Conservation (phyloP, 345 rosid genomes). For the Balakata baccata region DNA sequence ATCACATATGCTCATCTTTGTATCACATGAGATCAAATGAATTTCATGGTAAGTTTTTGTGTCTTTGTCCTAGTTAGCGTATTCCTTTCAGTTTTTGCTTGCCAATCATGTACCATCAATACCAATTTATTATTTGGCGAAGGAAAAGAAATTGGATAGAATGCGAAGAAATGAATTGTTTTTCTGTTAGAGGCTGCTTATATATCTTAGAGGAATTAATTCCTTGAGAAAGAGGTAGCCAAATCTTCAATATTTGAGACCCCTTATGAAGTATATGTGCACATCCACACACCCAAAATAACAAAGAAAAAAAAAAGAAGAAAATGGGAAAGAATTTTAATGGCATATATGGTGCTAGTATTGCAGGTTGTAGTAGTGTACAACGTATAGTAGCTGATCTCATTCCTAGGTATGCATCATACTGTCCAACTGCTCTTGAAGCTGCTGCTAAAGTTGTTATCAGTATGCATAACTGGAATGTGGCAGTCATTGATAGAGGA, state of each 20-base stretch:
- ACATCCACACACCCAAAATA: background rate
- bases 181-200: background rate
- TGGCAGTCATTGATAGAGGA: conserved; percentile 48
- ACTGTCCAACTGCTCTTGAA: conserved; percentile 76
- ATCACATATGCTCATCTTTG: background rate
- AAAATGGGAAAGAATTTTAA: conserved; percentile 11
- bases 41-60: background rate
- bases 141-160: background rate
- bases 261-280: background rate
- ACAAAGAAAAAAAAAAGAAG: background rate
- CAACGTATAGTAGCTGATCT: conserved; percentile 85
- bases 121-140: background rate
- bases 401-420: conserved; percentile 75
- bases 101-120: background rate
- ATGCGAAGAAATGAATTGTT: background rate
- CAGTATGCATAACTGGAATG: conserved; percentile 54
- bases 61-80: background rate
- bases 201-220: background rate
- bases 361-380: conserved; percentile 83
- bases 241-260: background rate
- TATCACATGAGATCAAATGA: background rate
- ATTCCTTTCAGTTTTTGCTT: background rate
- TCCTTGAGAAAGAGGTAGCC: background rate
- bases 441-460: conserved; percentile 67
- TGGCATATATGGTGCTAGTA: conserved; percentile 13